A percentile compares a stretch with the other conserved stretches of the same genome.
These are phyloP conservation scores for Fusarium sp. DNA, from an alignment of 2,329 filamentous ascomycete genomes.

Conservation along the genomic window DNA sequence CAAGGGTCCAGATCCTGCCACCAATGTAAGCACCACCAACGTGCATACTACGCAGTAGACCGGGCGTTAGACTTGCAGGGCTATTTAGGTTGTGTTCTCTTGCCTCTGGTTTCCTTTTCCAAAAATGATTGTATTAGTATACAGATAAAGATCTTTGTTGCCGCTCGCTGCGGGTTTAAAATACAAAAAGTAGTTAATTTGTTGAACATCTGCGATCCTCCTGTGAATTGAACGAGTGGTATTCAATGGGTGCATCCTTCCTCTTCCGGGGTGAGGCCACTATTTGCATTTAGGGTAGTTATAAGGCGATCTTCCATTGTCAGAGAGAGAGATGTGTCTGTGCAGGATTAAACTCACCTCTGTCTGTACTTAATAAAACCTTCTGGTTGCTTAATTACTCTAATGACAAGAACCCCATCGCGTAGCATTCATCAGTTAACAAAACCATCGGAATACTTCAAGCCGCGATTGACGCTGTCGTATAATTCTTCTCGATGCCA, in stretches of 20 bases:
- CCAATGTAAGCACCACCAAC: conserved; percentile 2
- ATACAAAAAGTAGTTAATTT: neutral
- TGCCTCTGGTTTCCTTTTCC: neutral
- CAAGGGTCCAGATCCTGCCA: conserved; percentile 2
- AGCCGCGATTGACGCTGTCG: no score
- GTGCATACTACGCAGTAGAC: neutral
- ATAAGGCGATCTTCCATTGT: neutral
- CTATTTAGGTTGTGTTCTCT: neutral
- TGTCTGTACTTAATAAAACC: neutral
- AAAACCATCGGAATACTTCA: no score
- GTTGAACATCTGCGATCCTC: rapidly evolving
- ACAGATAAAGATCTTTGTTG: neutral
- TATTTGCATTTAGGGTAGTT: neutral
- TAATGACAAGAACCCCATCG: neutral
- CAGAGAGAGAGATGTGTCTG: neutral
- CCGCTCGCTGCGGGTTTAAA: neutral
- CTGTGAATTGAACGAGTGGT: neutral
- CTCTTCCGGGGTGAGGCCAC: no score
- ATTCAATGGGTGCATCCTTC: neutral
- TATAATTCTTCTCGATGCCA: no score
- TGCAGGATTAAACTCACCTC: neutral
- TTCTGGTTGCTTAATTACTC: neutral
- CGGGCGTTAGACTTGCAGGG: neutral
- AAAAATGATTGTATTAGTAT: neutral
- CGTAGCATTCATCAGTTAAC: neutral